Evolutionary conservation across 1,284 basidiomycete species (phyloP).

Genomic region (Thelephora terrestris): DNA sequence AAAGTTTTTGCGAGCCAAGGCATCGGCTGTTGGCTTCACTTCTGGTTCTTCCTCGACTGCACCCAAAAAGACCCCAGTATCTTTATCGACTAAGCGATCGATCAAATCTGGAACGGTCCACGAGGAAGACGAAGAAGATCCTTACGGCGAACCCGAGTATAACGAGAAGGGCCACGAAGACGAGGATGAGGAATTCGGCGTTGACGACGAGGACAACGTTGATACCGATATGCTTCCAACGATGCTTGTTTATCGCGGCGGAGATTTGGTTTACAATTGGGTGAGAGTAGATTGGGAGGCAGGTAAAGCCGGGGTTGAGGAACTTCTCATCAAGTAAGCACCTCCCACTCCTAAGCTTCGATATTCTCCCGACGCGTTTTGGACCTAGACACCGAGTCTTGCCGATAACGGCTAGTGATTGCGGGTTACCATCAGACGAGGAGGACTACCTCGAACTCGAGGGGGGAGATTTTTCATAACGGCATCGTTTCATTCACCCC

Average conservation of each 20-base stretch:
- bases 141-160: slow-evolving; percentile 24
- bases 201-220: slow-evolving; percentile 45
- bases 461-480: slow-evolving; percentile 5
- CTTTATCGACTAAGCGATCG: slow-evolving; percentile 13
- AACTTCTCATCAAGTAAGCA: slow-evolving; percentile 52
- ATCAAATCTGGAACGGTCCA: slow-evolving; percentile 6
- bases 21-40: slow-evolving; percentile 71
- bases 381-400: slow-evolving; percentile 35
- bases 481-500: background rate
- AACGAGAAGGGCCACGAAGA: slow-evolving; percentile 25
- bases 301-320: slow-evolving; percentile 51
- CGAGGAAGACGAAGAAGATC: slow-evolving; percentile 37
- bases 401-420: slow-evolving; percentile 24
- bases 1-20: slow-evolving; percentile 72
- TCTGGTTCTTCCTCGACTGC: slow-evolving; percentile 23
- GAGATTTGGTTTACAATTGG: slow-evolving; percentile 77
- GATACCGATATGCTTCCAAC: slow-evolving; percentile 80
- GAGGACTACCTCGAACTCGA: slow-evolving; percentile 31
- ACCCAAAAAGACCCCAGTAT: slow-evolving; percentile 13
- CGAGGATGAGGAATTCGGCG: slow-evolving; percentile 26
- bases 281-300: slow-evolving; percentile 82
- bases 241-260: slow-evolving; percentile 70
- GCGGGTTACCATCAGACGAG: slow-evolving; percentile 33
- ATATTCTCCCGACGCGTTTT: background rate
- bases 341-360: slow-evolving; percentile 1